Evolutionary conservation across 768 basidiomycete species (phyloP).

Genomic region (Wakefieldia striispora): DNA sequence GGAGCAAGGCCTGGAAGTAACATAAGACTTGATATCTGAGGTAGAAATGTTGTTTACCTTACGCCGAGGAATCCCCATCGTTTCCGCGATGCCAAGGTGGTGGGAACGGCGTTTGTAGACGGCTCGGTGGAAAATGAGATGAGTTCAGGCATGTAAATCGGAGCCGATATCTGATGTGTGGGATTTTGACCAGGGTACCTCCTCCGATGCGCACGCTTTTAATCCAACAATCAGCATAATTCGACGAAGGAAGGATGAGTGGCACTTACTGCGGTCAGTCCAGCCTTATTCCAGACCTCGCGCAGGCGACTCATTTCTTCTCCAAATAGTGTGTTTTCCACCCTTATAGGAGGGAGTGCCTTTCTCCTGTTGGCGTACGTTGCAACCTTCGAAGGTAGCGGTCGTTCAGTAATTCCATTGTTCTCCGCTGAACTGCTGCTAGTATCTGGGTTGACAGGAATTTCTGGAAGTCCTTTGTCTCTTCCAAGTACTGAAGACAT

Average conservation of each 20-base stretch:
- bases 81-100: conserved; percentile 1
- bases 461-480: conserved; percentile 22
- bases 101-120: conserved; percentile 1
- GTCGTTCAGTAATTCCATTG: background rate
- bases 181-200: conserved; percentile 7
- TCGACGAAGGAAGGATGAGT: background rate
- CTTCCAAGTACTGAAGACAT: conserved; percentile 9
- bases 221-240: background rate
- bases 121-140: background rate
- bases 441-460: conserved; percentile 12
- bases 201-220: conserved; percentile 25
- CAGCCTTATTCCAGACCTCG: conserved; percentile 27
- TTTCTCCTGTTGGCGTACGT: background rate
- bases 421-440: background rate
- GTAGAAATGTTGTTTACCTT: conserved; percentile 11
- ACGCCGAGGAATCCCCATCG: conserved; percentile 18
- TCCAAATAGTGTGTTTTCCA: conserved; percentile 16
- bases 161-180: conserved; percentile 3
- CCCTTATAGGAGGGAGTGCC: conserved; percentile 8
- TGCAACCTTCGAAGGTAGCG: background rate
- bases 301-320: conserved; percentile 19
- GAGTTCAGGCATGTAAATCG: conserved; percentile 13
- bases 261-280: conserved; percentile 20
- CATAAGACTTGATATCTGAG: background rate
- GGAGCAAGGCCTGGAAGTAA: conserved; percentile 11